Evolutionary conservation across 176 grass and related monocot genomes (phyloP).

Genomic region (Juncus effusus): DNA sequence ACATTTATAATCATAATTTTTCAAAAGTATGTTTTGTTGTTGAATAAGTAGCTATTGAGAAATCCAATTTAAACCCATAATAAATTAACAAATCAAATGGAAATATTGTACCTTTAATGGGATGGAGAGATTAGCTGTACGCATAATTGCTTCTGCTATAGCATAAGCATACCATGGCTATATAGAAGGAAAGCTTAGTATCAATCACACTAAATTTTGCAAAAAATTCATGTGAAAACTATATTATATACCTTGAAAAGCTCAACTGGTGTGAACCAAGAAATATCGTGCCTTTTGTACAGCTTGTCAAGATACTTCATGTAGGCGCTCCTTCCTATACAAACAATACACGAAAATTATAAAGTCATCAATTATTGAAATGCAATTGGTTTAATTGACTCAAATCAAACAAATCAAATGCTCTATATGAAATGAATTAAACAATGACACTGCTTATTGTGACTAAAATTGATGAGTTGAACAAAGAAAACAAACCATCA

Average conservation of each 20-base stretch:
- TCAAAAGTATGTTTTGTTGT: not conserved
- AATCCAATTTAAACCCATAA: no score
- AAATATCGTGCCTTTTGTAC: constrained; percentile 86
- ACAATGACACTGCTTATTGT: no score
- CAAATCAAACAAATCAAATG: constrained; percentile 1
- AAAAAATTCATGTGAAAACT: not conserved
- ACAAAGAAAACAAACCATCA: constrained; percentile 38
- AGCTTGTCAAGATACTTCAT: constrained; percentile 72
- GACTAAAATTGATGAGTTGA: not conserved
- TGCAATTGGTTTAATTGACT: constrained; percentile 22
- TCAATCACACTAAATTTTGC: not conserved
- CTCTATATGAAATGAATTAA: constrained; percentile 2
- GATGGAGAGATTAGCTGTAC: constrained; percentile 85
- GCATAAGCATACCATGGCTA: constrained; percentile 99
- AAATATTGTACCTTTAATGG: constrained; percentile 53
- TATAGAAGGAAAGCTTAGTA: constrained; percentile 15
- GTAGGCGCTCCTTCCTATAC: constrained; percentile 69
- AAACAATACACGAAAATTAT: constrained; percentile 13
- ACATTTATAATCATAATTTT: not conserved
- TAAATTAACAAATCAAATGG: not conserved
- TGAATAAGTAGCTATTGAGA: no score
- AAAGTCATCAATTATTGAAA: constrained; percentile 4
- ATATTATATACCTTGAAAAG: constrained; percentile 74
- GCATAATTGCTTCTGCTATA: constrained; percentile 77
- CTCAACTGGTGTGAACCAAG: constrained; percentile 96